Evolutionary conservation across 441 rosid species (phyloP).

Genomic region (Gossypium gossypioides): DNA sequence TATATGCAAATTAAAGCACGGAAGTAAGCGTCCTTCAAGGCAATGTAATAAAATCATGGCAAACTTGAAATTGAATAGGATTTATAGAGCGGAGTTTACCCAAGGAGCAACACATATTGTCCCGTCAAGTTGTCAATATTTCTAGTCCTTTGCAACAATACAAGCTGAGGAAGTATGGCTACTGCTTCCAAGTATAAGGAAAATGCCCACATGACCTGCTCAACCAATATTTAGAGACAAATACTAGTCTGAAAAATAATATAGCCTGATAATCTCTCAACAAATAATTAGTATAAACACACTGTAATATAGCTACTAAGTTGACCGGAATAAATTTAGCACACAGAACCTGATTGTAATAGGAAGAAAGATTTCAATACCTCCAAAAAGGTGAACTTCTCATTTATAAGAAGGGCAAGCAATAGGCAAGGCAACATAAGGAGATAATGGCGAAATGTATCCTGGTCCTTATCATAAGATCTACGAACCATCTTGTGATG

Average conservation of each 20-base stretch:
- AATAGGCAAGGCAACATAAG: conserved; percentile 45
- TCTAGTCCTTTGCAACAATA: conserved; percentile 53
- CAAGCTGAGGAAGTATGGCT: conserved; percentile 65
- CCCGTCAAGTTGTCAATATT: conserved; percentile 65
- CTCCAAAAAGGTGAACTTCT: conserved; percentile 43
- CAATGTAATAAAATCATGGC: neutral
- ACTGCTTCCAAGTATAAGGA: conserved; percentile 57
- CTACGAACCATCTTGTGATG: conserved; percentile 44
- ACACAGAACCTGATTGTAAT: neutral
- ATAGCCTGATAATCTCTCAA: neutral
- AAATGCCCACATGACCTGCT: conserved; percentile 61
- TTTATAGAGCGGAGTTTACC: conserved; percentile 26
- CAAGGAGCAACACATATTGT: conserved; percentile 58
- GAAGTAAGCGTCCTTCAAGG: neutral
- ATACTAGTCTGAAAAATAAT: neutral
- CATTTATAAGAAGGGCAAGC: conserved; percentile 44
- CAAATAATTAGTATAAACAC: neutral
- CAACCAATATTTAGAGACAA: neutral
- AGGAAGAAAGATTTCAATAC: conserved; percentile 19
- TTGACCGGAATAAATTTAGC: neutral
- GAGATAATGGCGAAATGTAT: conserved; percentile 51
- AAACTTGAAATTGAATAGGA: neutral
- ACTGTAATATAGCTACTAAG: neutral
- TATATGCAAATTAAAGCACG: neutral
- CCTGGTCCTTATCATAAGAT: conserved; percentile 58